A percentile compares a stretch with the other conserved stretches of the same genome.
These are phyloP conservation scores for Madurella mycetomatis DNA, from an alignment of 2,329 filamentous ascomycete genomes.

Conservation along the genomic window DNA sequence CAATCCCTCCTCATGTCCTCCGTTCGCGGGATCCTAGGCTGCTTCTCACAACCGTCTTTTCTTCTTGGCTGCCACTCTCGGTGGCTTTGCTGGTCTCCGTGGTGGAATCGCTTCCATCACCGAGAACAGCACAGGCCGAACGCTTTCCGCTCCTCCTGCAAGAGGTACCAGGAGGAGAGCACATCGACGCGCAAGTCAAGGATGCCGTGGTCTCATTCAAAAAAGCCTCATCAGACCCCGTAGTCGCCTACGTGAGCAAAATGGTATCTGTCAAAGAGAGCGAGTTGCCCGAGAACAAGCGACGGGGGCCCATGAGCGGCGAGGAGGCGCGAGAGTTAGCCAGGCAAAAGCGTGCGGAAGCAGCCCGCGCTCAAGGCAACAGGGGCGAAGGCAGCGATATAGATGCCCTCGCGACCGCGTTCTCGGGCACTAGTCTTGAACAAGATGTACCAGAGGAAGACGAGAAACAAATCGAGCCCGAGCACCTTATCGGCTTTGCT, in stretches of 20 bases:
- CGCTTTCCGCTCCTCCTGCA: constrained; percentile 76
- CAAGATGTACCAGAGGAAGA: constrained; percentile 44
- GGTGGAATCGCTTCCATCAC: constrained; percentile 86
- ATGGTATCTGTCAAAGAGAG: constrained; percentile 95
- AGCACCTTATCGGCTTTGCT: constrained; percentile 92
- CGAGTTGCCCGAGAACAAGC: constrained; percentile 82
- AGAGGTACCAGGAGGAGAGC: constrained; percentile 69
- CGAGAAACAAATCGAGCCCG: constrained; percentile 63
- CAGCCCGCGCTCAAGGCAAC: constrained; percentile 70
- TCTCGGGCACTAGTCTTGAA: constrained; percentile 59
- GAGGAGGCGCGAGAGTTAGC: constrained; percentile 89
- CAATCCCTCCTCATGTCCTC: constrained; percentile 75
- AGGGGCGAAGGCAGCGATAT: constrained; percentile 42
- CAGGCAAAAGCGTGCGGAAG: constrained; percentile 82
- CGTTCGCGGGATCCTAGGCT: constrained; percentile 79
- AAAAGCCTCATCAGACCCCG: constrained; percentile 63
- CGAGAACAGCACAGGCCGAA: constrained; percentile 70
- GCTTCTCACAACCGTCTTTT: constrained; percentile 80
- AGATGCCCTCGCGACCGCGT: constrained; percentile 53
- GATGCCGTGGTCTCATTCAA: constrained; percentile 82
- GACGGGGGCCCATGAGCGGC: constrained; percentile 70
- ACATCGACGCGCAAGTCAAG: constrained; percentile 64
- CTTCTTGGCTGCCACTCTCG: constrained; percentile 86
- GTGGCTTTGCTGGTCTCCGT: constrained; percentile 91
- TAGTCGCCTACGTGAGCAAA: constrained; percentile 95